Evolutionary conservation across 208 protist species (phyloP).

Genomic region (Acanthamoeba comandoni): DNA sequence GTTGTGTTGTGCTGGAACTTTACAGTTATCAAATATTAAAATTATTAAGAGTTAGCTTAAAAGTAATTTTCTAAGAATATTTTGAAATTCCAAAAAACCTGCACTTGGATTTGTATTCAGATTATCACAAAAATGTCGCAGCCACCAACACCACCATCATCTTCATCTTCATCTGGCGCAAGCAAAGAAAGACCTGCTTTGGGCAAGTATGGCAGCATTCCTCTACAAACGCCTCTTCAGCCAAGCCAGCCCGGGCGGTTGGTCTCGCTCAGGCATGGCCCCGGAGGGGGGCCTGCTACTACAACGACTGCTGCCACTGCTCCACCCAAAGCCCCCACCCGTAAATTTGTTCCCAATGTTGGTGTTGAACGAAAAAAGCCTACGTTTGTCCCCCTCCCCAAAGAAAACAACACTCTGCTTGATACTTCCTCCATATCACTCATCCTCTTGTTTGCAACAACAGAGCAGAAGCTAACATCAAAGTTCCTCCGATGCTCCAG

Average conservation of each 20-base stretch:
- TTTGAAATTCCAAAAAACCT: too few species aligned
- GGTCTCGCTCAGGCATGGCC: constrained; percentile 1
- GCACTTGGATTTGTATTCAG: too few species aligned
- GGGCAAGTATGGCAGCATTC: too few species aligned
- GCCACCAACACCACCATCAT: too few species aligned
- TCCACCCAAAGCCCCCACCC: background rate
- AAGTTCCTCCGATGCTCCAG: constrained; percentile 30
- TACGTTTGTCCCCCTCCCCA: background rate
- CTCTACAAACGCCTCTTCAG: too few species aligned
- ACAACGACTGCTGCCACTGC: background rate
- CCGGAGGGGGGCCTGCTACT: background rate
- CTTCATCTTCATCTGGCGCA: too few species aligned
- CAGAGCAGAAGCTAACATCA: background rate
- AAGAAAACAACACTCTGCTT: background rate
- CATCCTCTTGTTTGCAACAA: background rate
- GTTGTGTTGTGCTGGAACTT: too few species aligned
- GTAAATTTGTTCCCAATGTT: constrained; percentile 46
- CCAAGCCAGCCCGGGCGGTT: constrained; percentile 25
- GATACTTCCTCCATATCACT: background rate
- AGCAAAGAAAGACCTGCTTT: too few species aligned
- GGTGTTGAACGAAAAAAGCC: constrained; percentile 50
- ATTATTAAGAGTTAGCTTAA: too few species aligned
- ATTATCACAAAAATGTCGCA: too few species aligned
- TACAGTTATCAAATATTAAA: too few species aligned
- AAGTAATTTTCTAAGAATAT: too few species aligned